Evolutionary conservation across 2,329 filamentous ascomycete species (phyloP).

Genomic region (Sporothrix brasiliensis): DNA sequence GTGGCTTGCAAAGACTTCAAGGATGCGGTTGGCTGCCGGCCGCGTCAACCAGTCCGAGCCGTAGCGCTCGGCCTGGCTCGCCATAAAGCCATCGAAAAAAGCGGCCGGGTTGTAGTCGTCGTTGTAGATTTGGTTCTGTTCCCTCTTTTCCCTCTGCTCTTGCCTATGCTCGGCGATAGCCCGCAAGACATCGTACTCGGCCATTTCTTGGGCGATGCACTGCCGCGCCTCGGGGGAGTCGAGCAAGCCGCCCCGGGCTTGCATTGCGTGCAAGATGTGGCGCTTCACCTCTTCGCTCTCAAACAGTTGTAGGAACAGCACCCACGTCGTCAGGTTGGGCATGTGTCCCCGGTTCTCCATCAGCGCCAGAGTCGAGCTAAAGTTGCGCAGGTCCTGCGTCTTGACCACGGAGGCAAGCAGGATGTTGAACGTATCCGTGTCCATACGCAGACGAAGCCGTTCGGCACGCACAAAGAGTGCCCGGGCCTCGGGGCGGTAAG

Average conservation of each 20-base stretch:
- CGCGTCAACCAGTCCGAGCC: conserved; percentile 51
- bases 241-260: conserved; percentile 48
- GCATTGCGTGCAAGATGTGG: conserved; percentile 53
- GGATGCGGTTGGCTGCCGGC: conserved; percentile 45
- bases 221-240: conserved; percentile 44
- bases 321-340: conserved; percentile 54
- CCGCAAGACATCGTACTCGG: conserved; percentile 48
- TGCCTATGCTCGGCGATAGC: conserved; percentile 37
- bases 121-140: neutral
- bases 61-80: conserved; percentile 49
- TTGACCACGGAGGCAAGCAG: conserved; percentile 49
- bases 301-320: conserved; percentile 56
- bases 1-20: conserved; percentile 50
- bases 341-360: conserved; percentile 48
- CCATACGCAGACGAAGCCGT: conserved; percentile 47
- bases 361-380: conserved; percentile 46
- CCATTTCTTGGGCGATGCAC: conserved; percentile 50
- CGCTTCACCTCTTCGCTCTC: conserved; percentile 60
- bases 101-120: conserved; percentile 40
- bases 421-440: conserved; percentile 54
- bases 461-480: conserved; percentile 47
- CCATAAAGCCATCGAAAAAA: conserved; percentile 45
- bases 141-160: neutral
- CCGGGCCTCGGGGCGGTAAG: conserved; percentile 39
- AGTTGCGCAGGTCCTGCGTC: conserved; percentile 49